Percentiles rank a stretch among this genome's conserved stretches.
Conservation (phyloP, 805 yeast genomes). For the Wickerhamiella shivajii region DNA sequence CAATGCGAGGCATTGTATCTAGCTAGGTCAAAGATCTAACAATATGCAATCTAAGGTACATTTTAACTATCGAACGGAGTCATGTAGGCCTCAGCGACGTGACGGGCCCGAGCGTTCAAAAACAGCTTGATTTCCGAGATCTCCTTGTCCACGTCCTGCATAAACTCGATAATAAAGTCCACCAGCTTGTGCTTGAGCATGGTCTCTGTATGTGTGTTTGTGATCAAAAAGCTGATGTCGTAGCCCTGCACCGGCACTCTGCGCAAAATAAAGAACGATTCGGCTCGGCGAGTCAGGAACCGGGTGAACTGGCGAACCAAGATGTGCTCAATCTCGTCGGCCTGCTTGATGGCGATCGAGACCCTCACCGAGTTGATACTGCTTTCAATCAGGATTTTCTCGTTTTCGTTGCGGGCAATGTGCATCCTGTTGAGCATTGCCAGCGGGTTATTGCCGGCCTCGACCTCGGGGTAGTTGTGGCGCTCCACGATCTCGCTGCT, state of each 20-base stretch:
- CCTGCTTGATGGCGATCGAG: conserved; percentile 86
- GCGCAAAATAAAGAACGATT: conserved; percentile 80
- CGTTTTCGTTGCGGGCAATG: conserved; percentile 86
- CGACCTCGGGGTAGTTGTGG: conserved; percentile 94
- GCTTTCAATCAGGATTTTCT: conserved; percentile 82
- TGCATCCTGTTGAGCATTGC: conserved; percentile 77
- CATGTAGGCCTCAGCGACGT: conserved; percentile 89
- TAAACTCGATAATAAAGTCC: conserved; percentile 92
- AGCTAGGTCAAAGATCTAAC: not conserved
- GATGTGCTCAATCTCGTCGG: conserved; percentile 91
- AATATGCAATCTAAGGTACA: not conserved
- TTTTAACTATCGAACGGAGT: conserved; percentile 34
- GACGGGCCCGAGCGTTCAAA: conserved; percentile 93
- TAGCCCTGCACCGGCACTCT: conserved; percentile 82
- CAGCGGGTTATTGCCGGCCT: conserved; percentile 69
- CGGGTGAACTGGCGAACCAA: conserved; percentile 89
- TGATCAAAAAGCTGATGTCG: conserved; percentile 83
- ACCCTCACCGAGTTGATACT: conserved; percentile 86
- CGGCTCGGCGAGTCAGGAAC: conserved; percentile 90
- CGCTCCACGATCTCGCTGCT: conserved; percentile 93
- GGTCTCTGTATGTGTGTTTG: conserved; percentile 88
- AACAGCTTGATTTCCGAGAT: conserved; percentile 96
- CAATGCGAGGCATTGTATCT: too few relatives aligned
- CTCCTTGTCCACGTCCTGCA: conserved; percentile 98
- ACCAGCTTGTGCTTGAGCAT: conserved; percentile 92